Percentiles rank a stretch among this genome's conserved stretches.
phyloP scores from a whole-genome alignment of 768 basidiomycete genomes.

The Lepiota venenata region DNA sequence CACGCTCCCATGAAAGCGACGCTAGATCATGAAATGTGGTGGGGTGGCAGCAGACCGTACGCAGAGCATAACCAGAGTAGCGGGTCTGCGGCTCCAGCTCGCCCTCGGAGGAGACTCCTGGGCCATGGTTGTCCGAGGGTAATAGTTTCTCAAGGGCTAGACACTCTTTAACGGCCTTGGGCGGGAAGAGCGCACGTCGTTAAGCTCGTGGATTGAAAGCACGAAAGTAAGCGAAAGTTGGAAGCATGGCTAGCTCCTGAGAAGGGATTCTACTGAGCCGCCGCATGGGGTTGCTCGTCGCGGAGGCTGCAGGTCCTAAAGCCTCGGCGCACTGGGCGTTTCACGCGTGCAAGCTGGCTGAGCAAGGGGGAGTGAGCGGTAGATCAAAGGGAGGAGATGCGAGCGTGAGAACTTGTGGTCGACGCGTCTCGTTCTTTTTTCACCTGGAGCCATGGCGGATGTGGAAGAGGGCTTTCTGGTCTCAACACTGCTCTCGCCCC shows the following conservation, averaged over 20 bases:
- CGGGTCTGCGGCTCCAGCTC: background rate
- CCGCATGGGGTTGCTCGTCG: background rate
- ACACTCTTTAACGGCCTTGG: too few species aligned
- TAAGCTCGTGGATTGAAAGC: too few species aligned
- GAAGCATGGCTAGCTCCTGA: too few species aligned
- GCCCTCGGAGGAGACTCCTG: constrained; percentile 2
- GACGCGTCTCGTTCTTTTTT: background rate
- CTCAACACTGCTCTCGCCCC: constrained; percentile 61
- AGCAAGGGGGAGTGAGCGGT: background rate
- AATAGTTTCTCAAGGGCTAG: too few species aligned
- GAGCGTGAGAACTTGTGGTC: constrained; percentile 7
- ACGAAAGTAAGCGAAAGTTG: background rate
- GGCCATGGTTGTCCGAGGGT: background rate
- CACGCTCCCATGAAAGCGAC: constrained; percentile 1
- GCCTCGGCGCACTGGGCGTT: background rate
- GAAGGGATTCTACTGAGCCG: background rate
- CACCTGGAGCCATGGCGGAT: constrained; percentile 7
- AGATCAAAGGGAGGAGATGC: background rate
- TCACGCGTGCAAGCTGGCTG: background rate
- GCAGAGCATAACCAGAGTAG: background rate
- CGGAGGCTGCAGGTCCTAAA: too few species aligned
- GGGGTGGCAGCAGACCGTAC: background rate
- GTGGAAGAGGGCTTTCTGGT: constrained; percentile 45
- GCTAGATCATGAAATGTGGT: background rate
- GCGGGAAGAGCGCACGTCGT: too few species aligned